A percentile compares a stretch with the other conserved stretches of the same genome.
These are phyloP conservation scores for Albophoma yamanashiensis DNA, from an alignment of 2,329 filamentous ascomycete species.

Conservation along the genomic window DNA sequence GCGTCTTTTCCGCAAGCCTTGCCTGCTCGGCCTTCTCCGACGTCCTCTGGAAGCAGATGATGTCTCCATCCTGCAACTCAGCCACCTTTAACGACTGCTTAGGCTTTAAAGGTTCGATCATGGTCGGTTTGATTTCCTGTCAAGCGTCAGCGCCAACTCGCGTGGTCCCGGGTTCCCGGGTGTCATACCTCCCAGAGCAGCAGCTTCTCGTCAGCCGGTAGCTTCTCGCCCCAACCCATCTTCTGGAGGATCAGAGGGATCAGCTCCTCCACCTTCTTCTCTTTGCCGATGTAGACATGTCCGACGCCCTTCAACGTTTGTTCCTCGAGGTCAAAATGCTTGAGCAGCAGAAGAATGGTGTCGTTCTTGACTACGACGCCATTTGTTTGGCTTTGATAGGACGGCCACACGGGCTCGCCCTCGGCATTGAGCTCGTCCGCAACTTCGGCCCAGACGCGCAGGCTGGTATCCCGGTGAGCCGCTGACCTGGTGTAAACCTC, in stretches of 20 bases:
- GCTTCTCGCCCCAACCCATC: conserved; percentile 78
- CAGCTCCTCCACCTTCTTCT: conserved; percentile 80
- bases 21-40: conserved; percentile 31
- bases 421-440: conserved; percentile 55
- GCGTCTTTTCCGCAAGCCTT: conserved; percentile 15
- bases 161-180: background rate
- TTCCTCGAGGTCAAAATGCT: conserved; percentile 72
- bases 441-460: conserved; percentile 82
- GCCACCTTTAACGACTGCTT: conserved; percentile 84
- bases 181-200: conserved; percentile 62
- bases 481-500: conserved; percentile 47
- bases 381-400: conserved; percentile 46
- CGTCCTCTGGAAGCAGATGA: conserved; percentile 81
- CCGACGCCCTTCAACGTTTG: conserved; percentile 70
- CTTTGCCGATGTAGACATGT: conserved; percentile 78
- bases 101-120: conserved; percentile 90
- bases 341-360: conserved; percentile 76
- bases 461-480: conserved; percentile 55
- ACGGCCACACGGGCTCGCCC: conserved; percentile 63
- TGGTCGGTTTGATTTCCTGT: conserved; percentile 88
- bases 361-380: conserved; percentile 49
- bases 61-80: conserved; percentile 94
- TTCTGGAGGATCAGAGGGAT: conserved; percentile 65
- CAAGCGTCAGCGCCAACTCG: background rate
- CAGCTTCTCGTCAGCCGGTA: conserved; percentile 49